Percentiles rank a stretch among this genome's conserved stretches.
These are phyloP conservation scores for Pseudognaphalium luteoalbum DNA, from an alignment of 129 eudicot genomes.

Conservation along the genomic window DNA sequence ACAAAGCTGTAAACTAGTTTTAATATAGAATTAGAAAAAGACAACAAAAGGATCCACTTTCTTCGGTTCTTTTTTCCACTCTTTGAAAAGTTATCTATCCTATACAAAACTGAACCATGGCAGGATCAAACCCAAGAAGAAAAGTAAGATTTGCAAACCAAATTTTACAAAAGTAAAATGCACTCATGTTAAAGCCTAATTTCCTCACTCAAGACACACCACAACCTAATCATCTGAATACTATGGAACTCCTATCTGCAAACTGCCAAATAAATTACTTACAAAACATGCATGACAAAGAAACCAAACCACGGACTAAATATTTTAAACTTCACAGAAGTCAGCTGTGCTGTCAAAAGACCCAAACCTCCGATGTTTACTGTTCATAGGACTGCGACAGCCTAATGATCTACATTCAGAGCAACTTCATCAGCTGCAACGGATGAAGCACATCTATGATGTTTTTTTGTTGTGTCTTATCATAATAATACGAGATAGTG, in stretches of 20 bases:
- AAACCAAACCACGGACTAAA: constrained; percentile 4
- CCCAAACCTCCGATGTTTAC: constrained; percentile 61
- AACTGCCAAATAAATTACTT: constrained; percentile 34
- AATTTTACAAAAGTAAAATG: neutral
- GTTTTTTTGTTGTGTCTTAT: constrained; percentile 51
- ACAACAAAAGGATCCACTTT: too few species aligned
- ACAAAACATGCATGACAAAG: constrained; percentile 27
- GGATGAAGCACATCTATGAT: constrained; percentile 44
- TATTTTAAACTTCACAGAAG: constrained; percentile 47
- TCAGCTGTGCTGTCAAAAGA: constrained; percentile 67
- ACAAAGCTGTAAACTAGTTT: too few species aligned
- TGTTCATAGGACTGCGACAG: constrained; percentile 41
- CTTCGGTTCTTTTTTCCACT: neutral
- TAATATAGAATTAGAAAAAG: too few species aligned
- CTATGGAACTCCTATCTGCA: constrained; percentile 29
- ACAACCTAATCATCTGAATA: constrained; percentile 22
- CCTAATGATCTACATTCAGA: constrained; percentile 55
- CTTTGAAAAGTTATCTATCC: neutral
- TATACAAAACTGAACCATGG: constrained; percentile 1
- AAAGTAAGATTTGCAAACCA: neutral
- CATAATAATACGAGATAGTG: constrained; percentile 55
- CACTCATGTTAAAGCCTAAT: neutral
- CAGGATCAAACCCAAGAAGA: neutral
- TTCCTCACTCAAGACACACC: constrained; percentile 20
- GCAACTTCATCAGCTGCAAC: constrained; percentile 52